Evolutionary conservation across 2,329 filamentous ascomycete species (phyloP), one percentile per base, ranked within the genome.

Genomic region (Didymella pomorum): DNA sequence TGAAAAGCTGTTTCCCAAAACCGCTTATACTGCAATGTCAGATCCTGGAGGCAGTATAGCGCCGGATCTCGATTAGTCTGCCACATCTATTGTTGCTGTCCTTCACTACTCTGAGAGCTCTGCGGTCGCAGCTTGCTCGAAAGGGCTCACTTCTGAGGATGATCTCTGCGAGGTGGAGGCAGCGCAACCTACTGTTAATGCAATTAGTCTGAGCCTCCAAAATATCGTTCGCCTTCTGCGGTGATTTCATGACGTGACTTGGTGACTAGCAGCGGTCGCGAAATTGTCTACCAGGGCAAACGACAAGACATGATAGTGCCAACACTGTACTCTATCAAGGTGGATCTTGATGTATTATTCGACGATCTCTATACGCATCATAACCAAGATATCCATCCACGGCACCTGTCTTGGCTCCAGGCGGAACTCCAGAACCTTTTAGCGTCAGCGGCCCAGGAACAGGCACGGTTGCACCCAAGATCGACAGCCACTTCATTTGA

Each of bases 41-140:
- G 48, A 51, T 25, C 48, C 48, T 51, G 48, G 48, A 42, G 48
- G 48, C 18, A 42, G 35, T 42, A 26, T 51, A 12, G 41, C 41
- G 25, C 48, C 48, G 9, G 37, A 51, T 12, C 7, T 42, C 28
- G 48, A 51, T 33, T 42, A 42, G 26, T 28, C 23, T 20, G 14
- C 18, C 35, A 12, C 35, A 3, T 39, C 18, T 39, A 8, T 37
- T 37, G n/a, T 11, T 39, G n/a, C 35, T 39, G n/a, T 39, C 35
- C 35, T 39, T 20, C 35, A 11, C 31, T n/a, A 35, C 12, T 14
- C 16, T 35, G 31, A 35, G 31, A n/a, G 3, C 6, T 16, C 16
- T 18, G 4, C 9, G 31, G 31, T 35, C 16, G 31, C 8, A 35
- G 31, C 31, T 35, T 35, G 31, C 31, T 8, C 31, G 31, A 14